A percentile compares a stretch with the other conserved stretches of the same genome.
Conservation (phyloP, 2,329 filamentous ascomycete genomes). For the Arthrocladium fulminans region DNA sequence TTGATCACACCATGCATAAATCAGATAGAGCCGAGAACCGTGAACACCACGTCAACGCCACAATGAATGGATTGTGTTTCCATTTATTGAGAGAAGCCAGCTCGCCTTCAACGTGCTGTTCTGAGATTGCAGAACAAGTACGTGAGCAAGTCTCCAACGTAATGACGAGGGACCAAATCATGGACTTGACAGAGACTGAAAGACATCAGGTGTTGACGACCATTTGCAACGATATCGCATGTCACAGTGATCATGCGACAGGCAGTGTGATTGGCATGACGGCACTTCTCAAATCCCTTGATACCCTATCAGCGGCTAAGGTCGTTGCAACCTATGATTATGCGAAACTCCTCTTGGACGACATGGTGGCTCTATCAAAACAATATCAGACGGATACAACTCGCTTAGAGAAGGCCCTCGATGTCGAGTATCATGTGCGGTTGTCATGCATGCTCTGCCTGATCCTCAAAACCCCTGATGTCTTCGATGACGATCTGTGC, state of each 20-base stretch:
- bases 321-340: slow-evolving; percentile 1
- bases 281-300: slow-evolving; percentile 1
- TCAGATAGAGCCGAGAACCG: slow-evolving; percentile 1
- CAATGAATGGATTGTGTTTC: slow-evolving; percentile 44
- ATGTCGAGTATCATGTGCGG: slow-evolving; percentile 8
- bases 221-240: slow-evolving; percentile 6
- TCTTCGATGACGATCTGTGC: slow-evolving; percentile 55
- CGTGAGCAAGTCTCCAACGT: slow-evolving; percentile 18
- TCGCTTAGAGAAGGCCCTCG: not conserved
- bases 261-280: slow-evolving; percentile 7
- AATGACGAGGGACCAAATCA: slow-evolving; percentile 1
- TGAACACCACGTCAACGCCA: slow-evolving; percentile 10
- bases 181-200: slow-evolving; percentile 7
- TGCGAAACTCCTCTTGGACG: slow-evolving; percentile 11
- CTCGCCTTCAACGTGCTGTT: slow-evolving; percentile 44
- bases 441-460: not conserved
- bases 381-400: not conserved
- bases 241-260: slow-evolving; percentile 4
- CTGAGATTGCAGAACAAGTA: slow-evolving; percentile 34
- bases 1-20: slow-evolving; percentile 43
- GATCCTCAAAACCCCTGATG: slow-evolving; percentile 45
- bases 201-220: slow-evolving; percentile 4
- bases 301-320: not conserved
- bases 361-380: slow-evolving; percentile 22
- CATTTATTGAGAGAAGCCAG: slow-evolving; percentile 65